Conservation (phyloP, 805 yeast species). For the Hanseniaspora pseudoguilliermondii region DNA sequence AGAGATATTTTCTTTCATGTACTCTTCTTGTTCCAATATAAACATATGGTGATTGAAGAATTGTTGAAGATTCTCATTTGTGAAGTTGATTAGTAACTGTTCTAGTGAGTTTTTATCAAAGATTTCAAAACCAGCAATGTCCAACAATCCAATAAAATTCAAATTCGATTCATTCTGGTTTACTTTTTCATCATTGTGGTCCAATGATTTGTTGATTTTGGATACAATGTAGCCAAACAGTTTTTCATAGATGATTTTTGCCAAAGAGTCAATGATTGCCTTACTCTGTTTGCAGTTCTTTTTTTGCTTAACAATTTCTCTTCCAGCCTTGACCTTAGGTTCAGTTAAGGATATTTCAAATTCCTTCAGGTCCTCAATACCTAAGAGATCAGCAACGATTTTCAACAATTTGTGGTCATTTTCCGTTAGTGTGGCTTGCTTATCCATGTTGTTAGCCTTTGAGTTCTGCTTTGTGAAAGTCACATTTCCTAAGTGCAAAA, state of each 20-base stretch:
- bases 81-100: conserved; percentile 92
- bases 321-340: conserved; percentile 85
- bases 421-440: conserved; percentile 52
- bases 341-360: conserved; percentile 50
- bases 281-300: conserved; percentile 69
- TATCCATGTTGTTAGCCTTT: conserved; percentile 29
- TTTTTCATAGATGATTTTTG: conserved; percentile 77
- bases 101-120: conserved; percentile 89
- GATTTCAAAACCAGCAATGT: conserved; percentile 96
- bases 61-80: conserved; percentile 93
- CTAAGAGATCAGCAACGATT: conserved; percentile 36
- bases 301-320: conserved; percentile 70
- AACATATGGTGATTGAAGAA: conserved; percentile 97
- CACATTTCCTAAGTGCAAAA: conserved; percentile 77
- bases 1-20: conserved; percentile 80
- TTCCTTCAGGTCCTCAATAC: conserved; percentile 38
- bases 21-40: conserved; percentile 93
- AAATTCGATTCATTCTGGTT: neutral
- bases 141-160: conserved; percentile 82
- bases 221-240: conserved; percentile 66
- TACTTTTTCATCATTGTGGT: conserved; percentile 31
- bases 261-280: conserved; percentile 69
- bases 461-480: conserved; percentile 34
- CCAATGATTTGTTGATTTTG: conserved; percentile 58
- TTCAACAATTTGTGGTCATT: conserved; percentile 42